phyloP scores from a whole-genome alignment of 2,329 filamentous ascomycete species.

The Calonectria ilicicola region DNA sequence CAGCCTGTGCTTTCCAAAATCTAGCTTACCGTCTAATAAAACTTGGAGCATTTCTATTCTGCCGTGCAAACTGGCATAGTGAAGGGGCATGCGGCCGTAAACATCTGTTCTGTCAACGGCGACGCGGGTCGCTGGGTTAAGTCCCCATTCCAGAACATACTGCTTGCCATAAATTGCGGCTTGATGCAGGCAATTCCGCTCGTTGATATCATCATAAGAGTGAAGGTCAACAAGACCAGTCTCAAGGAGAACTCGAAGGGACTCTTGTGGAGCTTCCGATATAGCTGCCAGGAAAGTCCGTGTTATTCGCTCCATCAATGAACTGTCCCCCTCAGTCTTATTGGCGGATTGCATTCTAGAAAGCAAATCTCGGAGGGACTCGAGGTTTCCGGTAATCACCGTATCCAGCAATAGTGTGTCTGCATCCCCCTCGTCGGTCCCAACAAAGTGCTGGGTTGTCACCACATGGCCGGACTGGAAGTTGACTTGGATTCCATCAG shows the following conservation, averaged over 20 bases:
- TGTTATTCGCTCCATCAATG: slow-evolving; percentile 81
- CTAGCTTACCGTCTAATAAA: slow-evolving; percentile 70
- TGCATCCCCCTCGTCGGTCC: slow-evolving; percentile 88
- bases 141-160: slow-evolving; percentile 80
- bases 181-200: slow-evolving; percentile 95
- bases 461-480: slow-evolving; percentile 79
- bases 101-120: slow-evolving; percentile 87
- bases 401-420: slow-evolving; percentile 91
- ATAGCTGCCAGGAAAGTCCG: slow-evolving; percentile 91
- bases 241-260: slow-evolving; percentile 80
- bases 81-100: slow-evolving; percentile 91
- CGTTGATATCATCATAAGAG: slow-evolving; percentile 97
- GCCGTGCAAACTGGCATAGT: slow-evolving; percentile 97
- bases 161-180: slow-evolving; percentile 93
- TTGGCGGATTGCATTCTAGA: slow-evolving; percentile 71
- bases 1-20: not conserved
- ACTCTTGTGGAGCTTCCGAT: slow-evolving; percentile 82
- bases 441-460: slow-evolving; percentile 73
- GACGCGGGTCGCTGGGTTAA: slow-evolving; percentile 73
- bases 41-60: slow-evolving; percentile 84
- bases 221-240: slow-evolving; percentile 89
- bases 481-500: slow-evolving; percentile 92
- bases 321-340: slow-evolving; percentile 67
- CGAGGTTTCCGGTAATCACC: slow-evolving; percentile 83
- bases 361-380: slow-evolving; percentile 84